Base-by-base conservation (phyloP, 208 protist species). In the Trypanosoma rangeli region DNA sequence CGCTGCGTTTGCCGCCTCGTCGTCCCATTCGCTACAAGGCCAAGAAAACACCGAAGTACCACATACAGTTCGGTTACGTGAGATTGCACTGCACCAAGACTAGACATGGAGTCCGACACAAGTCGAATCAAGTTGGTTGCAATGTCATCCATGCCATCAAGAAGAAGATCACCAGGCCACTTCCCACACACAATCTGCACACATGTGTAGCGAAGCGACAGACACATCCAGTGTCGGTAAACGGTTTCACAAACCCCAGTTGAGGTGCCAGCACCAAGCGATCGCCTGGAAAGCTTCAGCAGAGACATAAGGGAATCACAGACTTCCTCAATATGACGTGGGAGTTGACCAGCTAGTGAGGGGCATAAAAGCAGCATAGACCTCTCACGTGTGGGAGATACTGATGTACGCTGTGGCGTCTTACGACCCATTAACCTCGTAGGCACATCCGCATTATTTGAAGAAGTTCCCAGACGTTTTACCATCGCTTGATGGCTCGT, bases 401-500 rank as follows among this genome's bases (percentile, higher is more conserved):
- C 16, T 22, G 5, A 28, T 15, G 1, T 31, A 13, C 13, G 18
- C 3, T 22, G 54, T 35, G 0, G 7, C 53, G 54, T 53, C 52
- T 60, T 18, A 10, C 4, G 22, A 5, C 74, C 33, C 10, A 63
- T 7, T 35, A 68, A 33, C 18, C 81, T 59, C 16, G 70, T 64
- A 2, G 78, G 74, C 73, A 74, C 80, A 24, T 49, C 18, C 3
- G 52, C 78, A 12, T 70, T 68, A n/a, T 74, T 79, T 52, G 64
- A 74, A 50, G 48, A 53, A 46, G 76, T 62, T 28, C 67, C 78
- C 20, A 92, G 66, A 68, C 73, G 65, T 37, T n/a, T 67, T 78
- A 92, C 83, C 2, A 95, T 39, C 44, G 56, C 64, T 61, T 90
- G 74, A 59, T 89, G 85, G 26, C 57, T 71, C 15, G 76, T 66